Percentiles rank a stretch among this genome's conserved stretches.
These are phyloP conservation scores for Cercospora sp. DNA, from an alignment of 2,329 filamentous ascomycete species.

Conservation along the genomic window DNA sequence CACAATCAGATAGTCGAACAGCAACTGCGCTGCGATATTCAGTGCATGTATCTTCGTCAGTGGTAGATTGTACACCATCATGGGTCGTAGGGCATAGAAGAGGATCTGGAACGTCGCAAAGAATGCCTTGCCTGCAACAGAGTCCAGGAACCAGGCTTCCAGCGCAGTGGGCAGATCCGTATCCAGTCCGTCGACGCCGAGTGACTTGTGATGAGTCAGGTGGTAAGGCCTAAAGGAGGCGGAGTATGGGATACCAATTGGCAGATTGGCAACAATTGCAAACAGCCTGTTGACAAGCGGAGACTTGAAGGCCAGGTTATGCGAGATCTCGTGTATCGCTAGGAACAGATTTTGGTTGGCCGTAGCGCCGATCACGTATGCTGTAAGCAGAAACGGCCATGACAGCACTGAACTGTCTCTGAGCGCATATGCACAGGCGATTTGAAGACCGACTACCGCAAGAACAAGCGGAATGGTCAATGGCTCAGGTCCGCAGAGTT, in stretches of 20 bases:
- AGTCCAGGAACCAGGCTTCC: constrained; percentile 91
- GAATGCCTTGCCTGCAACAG: constrained; percentile 93
- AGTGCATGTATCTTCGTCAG: constrained; percentile 80
- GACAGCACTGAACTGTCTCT: constrained; percentile 77
- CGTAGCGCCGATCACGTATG: constrained; percentile 89
- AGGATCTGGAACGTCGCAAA: constrained; percentile 99
- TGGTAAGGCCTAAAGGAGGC: constrained; percentile 97
- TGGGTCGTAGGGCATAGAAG: constrained; percentile 95
- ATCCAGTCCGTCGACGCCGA: constrained; percentile 93
- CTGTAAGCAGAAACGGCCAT: constrained; percentile 79
- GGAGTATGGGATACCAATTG: constrained; percentile 93
- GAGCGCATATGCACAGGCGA: constrained; percentile 74
- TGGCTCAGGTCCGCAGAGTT: constrained; percentile 93
- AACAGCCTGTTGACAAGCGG: constrained; percentile 78
- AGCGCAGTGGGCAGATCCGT: constrained; percentile 91
- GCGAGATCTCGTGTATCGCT: constrained; percentile 97
- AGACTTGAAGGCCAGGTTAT: constrained; percentile 90
- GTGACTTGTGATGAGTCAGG: constrained; percentile 96
- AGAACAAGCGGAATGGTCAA: constrained; percentile 91
- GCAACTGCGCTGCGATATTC: constrained; percentile 75
- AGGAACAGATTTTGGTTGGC: constrained; percentile 98
- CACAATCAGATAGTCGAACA: constrained; percentile 73
- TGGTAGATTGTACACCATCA: constrained; percentile 87
- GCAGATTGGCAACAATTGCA: constrained; percentile 91
- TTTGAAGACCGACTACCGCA: constrained; percentile 78